A percentile compares a stretch with the other conserved stretches of the same genome.
These are phyloP conservation scores for Passiflora organensis DNA, from an alignment of 345 rosid genomes.

Conservation along the genomic window DNA sequence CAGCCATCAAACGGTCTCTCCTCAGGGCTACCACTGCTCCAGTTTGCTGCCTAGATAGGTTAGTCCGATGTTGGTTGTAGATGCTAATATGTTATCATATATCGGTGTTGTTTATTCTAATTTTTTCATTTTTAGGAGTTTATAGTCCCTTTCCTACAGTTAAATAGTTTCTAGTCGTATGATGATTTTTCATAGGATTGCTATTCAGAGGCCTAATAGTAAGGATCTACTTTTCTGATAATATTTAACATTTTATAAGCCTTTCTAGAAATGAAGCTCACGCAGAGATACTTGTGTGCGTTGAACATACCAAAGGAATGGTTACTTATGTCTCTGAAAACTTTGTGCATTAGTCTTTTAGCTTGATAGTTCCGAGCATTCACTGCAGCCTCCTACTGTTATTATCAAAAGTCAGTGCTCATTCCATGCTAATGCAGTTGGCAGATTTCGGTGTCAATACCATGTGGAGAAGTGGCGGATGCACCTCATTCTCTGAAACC, in stretches of 20 bases:
- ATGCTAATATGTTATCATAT: background rate
- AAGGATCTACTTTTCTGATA: background rate
- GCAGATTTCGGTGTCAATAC: conserved; percentile 65
- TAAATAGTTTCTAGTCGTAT: background rate
- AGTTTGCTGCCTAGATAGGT: conserved; percentile 79
- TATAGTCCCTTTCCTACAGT: background rate
- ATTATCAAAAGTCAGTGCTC: background rate
- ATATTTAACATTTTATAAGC: too few relatives aligned
- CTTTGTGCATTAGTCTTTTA: background rate
- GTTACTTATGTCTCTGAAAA: background rate
- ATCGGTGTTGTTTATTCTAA: background rate
- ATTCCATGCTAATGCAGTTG: conserved; percentile 44
- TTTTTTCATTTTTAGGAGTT: background rate
- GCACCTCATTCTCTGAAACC: conserved; percentile 72
- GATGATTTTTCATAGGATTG: background rate
- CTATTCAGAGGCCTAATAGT: background rate
- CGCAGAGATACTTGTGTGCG: background rate
- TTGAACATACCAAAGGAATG: too few relatives aligned
- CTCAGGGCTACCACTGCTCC: conserved; percentile 50
- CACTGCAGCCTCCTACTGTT: background rate
- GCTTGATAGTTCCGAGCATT: background rate
- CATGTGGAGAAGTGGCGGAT: conserved; percentile 53
- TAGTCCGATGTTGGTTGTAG: background rate
- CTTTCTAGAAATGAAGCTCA: too few relatives aligned
- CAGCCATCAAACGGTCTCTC: conserved; percentile 76